Evolutionary conservation across 495 filamentous ascomycete genomes (phyloP).

Genomic region (Neurospora africana): DNA sequence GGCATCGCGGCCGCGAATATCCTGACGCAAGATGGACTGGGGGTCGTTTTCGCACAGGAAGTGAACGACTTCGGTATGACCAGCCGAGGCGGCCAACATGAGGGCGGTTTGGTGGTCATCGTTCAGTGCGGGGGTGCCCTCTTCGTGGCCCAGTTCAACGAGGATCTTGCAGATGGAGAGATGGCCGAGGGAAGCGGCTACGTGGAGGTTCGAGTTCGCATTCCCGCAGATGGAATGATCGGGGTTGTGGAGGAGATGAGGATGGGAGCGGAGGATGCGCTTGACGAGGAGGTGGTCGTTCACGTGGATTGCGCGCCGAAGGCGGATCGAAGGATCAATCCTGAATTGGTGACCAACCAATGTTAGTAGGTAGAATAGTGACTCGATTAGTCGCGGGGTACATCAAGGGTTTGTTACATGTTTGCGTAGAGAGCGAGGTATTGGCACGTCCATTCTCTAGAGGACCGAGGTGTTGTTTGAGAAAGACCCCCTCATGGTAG

Average conservation of each 20-base stretch:
- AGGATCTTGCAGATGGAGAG: constrained; percentile 48
- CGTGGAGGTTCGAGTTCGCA: constrained; percentile 67
- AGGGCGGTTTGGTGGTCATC: constrained; percentile 62
- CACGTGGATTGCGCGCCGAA: constrained; percentile 62
- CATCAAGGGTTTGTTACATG: too few relatives aligned
- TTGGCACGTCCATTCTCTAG: background rate
- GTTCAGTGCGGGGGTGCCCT: constrained; percentile 52
- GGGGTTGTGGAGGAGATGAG: constrained; percentile 57
- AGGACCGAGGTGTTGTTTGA: background rate
- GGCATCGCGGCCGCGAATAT: constrained; percentile 47
- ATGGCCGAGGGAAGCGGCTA: constrained; percentile 60
- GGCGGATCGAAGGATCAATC: constrained; percentile 56
- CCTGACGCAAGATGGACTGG: constrained; percentile 37
- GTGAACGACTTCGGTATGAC: constrained; percentile 51
- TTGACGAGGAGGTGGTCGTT: constrained; percentile 59
- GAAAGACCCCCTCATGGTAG: background rate
- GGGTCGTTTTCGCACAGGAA: constrained; percentile 39
- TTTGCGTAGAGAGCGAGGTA: background rate
- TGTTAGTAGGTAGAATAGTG: background rate
- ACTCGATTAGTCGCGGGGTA: background rate
- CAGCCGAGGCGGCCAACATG: constrained; percentile 47
- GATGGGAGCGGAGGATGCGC: constrained; percentile 63
- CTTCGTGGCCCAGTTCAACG: constrained; percentile 46
- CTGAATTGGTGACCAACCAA: constrained; percentile 23
- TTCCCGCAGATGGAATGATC: constrained; percentile 44